Evolutionary conservation across 306 rosid genomes (phyloP), one percentile per base, ranked within the genome.

Genomic region (Ammopiptanthus mongolicus): DNA sequence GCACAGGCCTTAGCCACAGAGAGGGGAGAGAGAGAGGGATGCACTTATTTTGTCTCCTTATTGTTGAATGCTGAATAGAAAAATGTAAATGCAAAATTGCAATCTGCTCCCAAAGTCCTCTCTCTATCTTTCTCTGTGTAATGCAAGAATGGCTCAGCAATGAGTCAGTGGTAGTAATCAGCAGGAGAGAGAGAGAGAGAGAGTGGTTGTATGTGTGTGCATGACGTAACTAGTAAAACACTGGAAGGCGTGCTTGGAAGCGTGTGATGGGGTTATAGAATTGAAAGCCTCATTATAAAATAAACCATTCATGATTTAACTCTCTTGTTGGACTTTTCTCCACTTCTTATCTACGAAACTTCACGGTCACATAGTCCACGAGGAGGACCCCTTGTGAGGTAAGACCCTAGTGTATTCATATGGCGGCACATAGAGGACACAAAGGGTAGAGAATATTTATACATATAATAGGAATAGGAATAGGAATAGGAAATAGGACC

Each of bases 181-280:
- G 70, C 0, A 22, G 50, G 19, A 37, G 22, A 15, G 63, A 3
- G 63, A 0, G 51, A 58, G 63, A 41, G 68, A 50, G 6, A 7
- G 42, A 0, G 7, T 37, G 11, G 17, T 25, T 33, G 29, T 23
- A 51, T 33, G 29, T 42, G 25, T 64, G 65, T 87, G 28, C 50
- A 62, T 90, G 95, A 90, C 96, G 98, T 55, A 56, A 74, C 58
- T 33, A 62, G 46, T 42, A 66, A 28, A 58, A 21, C 68, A 53
- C 74, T 62, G 83, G 36, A 74, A 87, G 70, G 89, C 91, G 89
- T 87, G 91, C 87, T 75, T 79, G 91, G 84, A 87, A 89, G 91
- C 93, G 92, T 93, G 97, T 79, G 86, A 87, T 46, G 34, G 48
- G 61, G 67, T 52, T 81, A 72, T 51, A 56, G 64, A 79, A 80